Percentiles rank a stretch among this genome's conserved stretches.
Conservation (phyloP, 2,329 filamentous ascomycete genomes). For the Teratosphaeria viscida region DNA sequence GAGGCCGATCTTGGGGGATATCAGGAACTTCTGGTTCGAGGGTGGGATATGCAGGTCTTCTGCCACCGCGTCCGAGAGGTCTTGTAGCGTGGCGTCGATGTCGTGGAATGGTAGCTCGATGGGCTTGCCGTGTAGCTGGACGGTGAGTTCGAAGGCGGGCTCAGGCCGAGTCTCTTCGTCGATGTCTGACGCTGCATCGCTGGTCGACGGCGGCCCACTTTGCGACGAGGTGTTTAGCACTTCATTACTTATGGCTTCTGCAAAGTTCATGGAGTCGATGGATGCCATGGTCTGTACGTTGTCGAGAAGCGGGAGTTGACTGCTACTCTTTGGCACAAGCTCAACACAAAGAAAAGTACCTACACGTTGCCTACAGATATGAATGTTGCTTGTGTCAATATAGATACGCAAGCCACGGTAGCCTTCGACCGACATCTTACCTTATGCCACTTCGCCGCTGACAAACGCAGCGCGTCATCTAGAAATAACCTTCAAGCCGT, state of each 20-base stretch:
- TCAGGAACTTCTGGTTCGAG: constrained; percentile 56
- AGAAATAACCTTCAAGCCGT: neutral
- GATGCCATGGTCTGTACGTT: neutral
- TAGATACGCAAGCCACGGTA: neutral
- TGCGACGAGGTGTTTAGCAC: neutral
- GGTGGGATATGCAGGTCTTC: constrained; percentile 48
- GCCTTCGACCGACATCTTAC: neutral
- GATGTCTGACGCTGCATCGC: constrained; percentile 4
- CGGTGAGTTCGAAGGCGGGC: constrained; percentile 31
- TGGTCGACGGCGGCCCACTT: neutral
- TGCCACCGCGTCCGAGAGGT: constrained; percentile 52
- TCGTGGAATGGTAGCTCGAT: constrained; percentile 38
- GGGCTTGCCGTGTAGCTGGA: constrained; percentile 46
- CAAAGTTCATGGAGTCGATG: neutral
- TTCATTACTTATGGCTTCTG: neutral
- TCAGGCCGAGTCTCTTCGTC: constrained; percentile 9
- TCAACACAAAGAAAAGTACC: neutral
- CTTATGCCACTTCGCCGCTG: neutral
- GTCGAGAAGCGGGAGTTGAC: neutral
- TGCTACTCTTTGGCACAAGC: neutral
- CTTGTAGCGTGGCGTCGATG: constrained; percentile 40
- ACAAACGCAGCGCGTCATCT: neutral
- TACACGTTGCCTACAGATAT: neutral
- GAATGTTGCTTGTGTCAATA: neutral
- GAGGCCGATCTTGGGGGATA: constrained; percentile 54